Evolutionary conservation across 768 basidiomycete species (phyloP), one percentile per base, ranked within the genome.

Genomic region (Lactifluus subvellereus): DNA sequence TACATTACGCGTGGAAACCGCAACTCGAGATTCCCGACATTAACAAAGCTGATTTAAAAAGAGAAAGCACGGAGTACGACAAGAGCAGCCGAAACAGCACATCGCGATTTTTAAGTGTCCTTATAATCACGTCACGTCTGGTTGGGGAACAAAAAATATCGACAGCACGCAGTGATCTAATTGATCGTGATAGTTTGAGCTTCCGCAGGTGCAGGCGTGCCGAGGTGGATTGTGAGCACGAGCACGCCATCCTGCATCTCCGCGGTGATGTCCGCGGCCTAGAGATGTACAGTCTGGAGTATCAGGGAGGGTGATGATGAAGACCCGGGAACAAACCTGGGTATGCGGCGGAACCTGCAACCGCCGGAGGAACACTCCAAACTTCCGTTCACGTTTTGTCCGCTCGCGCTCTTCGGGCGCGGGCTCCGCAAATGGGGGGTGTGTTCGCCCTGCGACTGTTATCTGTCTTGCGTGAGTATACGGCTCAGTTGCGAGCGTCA

Each of bases 391-490:
- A 57, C 78, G 76, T 52, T 84, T 74, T 2, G 78, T 66, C 57
- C 57, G 62, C 49, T 65, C 67, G 16, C 64, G 57, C 27, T 68
- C 68, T 48, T 64, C 65, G 7, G 68, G 70, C 6, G 54, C 64
- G 20, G 61, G 68, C 16, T 69, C 65, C 33, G 75, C 72, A 64
- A 85, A 77, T 30, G 73, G 73, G 11, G 84, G 74, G 42, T 73
- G 67, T 52, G 73, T 74, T 67, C 72, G 69, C 43, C 85, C 88
- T 22, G 75, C 71, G 58, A 90, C 78, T 54, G 78, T 79, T 67
- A 90, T 74, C 69, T 86, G 84, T 69, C 79, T 85, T 65, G 83
- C 79, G 64, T 83, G 78, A 66, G 83, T 89, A 76, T 82, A 81
- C 60, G 77, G 71, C 70, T 84, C 84, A 64, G 81, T 84, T 54